Evolutionary conservation across 192 early-diverging fungal genomes (phyloP), one percentile per base, ranked within the genome.

Genomic region (Hyaloraphidium curvatum): DNA sequence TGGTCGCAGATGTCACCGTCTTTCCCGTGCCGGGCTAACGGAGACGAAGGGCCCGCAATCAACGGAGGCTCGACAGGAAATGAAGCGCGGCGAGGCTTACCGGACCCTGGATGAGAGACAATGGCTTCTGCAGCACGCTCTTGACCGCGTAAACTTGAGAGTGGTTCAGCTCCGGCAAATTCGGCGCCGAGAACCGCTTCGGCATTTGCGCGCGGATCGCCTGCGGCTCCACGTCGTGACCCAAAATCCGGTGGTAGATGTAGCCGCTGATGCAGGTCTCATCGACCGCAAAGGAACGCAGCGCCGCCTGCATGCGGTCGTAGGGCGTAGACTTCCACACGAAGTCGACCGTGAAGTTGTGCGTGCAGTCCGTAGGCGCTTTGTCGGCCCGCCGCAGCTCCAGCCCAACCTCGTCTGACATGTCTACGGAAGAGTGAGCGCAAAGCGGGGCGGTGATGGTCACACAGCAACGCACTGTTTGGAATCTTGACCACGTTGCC

Each of bases 291-390:
- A 98, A 98, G 2, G 79, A 86, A 58, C 88, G 87, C 83, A 98
- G 82, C 0, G 95, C 89, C 50, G 76, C 67, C 63, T 97, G 92
- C 92, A 97, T 59, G 68, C 86, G 78, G 59, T 98, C 91, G 68
- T 91, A 98, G 16, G 87, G 86, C 2, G 86, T 91, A 3, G 89
- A 83, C 68, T 97, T 97, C 92, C 92, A 98, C 19, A 98, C 90
- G 77, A 94, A 95, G 55, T 97, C 92, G 16, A 97, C 84, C 9
- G 82, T 80, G 59, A 94, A 95, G 60, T 91, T 87, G 63, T 84
- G 84, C 19, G 81, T 85, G 40, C 69, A 59, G 0, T 83, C 79
- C 2, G 77, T 68, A 3, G 89, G 89, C 4, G 81, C 75, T 25
- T 83, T 76, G 28, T 78, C 72, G 30, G 59, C 59, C 21, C 77